phyloP scores from a whole-genome alignment of 2,329 filamentous ascomycete species.

The Colletotrichum tropicicola region DNA sequence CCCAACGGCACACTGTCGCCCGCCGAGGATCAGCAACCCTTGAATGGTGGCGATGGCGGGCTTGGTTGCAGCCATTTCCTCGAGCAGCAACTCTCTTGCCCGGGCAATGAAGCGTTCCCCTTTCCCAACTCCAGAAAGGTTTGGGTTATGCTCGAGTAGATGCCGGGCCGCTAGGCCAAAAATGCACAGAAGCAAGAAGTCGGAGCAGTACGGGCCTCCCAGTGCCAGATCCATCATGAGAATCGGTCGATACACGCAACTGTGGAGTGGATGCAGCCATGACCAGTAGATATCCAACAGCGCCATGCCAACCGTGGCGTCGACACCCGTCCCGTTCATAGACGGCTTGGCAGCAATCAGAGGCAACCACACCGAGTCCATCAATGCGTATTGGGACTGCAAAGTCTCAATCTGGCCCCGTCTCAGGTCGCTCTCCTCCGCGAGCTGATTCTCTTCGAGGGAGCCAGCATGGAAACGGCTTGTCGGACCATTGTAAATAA shows the following conservation, averaged over 20 bases:
- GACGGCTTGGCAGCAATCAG: slow-evolving; percentile 21
- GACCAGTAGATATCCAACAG: slow-evolving; percentile 35
- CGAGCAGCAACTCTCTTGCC: slow-evolving; percentile 7
- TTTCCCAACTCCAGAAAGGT: not conserved
- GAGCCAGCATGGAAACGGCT: slow-evolving; percentile 34
- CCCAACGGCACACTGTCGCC: slow-evolving; percentile 32
- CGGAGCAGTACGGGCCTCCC: slow-evolving; percentile 32
- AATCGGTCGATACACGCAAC: slow-evolving; percentile 31
- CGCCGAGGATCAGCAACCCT: slow-evolving; percentile 32
- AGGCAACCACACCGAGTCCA: slow-evolving; percentile 29
- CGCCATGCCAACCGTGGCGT: slow-evolving; percentile 20
- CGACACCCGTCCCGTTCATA: slow-evolving; percentile 29
- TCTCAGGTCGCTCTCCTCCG: not conserved
- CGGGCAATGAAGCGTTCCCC: not conserved
- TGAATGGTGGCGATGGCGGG: slow-evolving; percentile 28
- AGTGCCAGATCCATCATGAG: slow-evolving; percentile 34
- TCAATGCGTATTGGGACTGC: slow-evolving; percentile 25
- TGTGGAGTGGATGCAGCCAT: slow-evolving; percentile 34
- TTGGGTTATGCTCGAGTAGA: not conserved
- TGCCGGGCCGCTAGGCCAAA: slow-evolving; percentile 33
- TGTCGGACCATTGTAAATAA: slow-evolving; percentile 35
- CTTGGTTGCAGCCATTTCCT: slow-evolving; percentile 18
- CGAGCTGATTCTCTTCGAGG: slow-evolving; percentile 1
- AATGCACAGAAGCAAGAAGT: slow-evolving; percentile 33
- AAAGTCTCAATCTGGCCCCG: slow-evolving; percentile 1